Base-by-base conservation (phyloP, 2,329 filamentous ascomycete species). In the Dothiorella sarmentorum region DNA sequence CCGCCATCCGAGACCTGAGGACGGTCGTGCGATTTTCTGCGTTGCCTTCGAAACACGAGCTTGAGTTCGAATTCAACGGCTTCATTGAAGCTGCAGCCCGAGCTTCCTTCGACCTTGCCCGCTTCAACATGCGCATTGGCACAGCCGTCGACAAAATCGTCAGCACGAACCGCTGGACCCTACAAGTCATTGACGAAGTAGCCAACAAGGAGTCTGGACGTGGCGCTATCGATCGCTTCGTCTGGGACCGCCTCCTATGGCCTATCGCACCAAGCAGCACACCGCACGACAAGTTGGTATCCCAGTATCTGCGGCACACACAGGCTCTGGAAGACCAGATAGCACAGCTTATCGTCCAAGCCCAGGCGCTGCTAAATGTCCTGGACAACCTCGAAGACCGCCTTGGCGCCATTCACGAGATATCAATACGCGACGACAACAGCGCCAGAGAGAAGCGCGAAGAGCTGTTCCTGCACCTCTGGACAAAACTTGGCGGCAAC, bases 241-340 rank as follows among this genome's bases (percentile, higher is more conserved):
- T 80, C 61, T 43, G 37, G 52, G 52, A 56, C 13, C 17, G 44
- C 22, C 6, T 44, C 3, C 64, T 81, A 42, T 78, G 75, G 61
- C 62, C 81, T 22, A 71, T 82, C 7, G 24, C 38, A 10, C 38
- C 56, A 7, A 26, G 37, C 37, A 38, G 17, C n/a, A 65, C 64
- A 0, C 65, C 71, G 1, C 63, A 70, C 26, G 62, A 85, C 56
- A 81, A 83, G 7, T 74, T 94, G 1, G 78, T 89, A 35, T 84
- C 91, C 61, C 87, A 89, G 68, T 94, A 93, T 69, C 79, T 91
- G 20, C 80, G 85, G 58, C 89, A 93, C 73, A 88, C 88, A 1
- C 75, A 79, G 20, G 79, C 85, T 13, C 84, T 92, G 10, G 86
- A 87, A 61, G 85, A 87, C 42, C 85, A 88, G 66, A 89, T 93